Evolutionary conservation across 2,329 filamentous ascomycete species (phyloP).

Genomic region (Stachybotrys echinatus): DNA sequence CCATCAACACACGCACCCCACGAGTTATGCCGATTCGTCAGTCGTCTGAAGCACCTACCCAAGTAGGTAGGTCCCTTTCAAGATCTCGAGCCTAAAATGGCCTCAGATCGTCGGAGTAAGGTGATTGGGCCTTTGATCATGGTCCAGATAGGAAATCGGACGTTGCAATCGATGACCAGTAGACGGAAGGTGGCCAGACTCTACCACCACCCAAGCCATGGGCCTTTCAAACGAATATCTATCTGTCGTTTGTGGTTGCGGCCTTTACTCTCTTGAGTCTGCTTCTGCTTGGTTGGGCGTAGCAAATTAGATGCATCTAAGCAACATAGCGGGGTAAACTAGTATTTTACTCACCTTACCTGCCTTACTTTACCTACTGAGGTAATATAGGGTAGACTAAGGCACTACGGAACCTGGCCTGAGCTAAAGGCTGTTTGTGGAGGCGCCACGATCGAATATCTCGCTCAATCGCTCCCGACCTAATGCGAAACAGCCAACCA

Average conservation of each 20-base stretch:
- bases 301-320: conserved; percentile 6
- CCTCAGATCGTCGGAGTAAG: not conserved
- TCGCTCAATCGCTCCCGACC: not conserved
- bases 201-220: too few species aligned
- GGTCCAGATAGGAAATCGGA: not conserved
- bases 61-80: not conserved
- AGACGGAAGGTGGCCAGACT: not conserved
- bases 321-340: conserved; percentile 1
- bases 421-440: too few species aligned
- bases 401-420: too few species aligned
- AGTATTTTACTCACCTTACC: too few species aligned
- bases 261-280: too few species aligned
- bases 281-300: too few species aligned
- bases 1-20: not conserved
- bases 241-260: too few species aligned
- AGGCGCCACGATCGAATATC: not conserved
- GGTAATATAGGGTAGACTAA: too few species aligned
- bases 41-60: not conserved
- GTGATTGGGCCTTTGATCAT: not conserved
- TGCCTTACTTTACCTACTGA: too few species aligned
- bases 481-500: not conserved
- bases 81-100: not conserved
- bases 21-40: not conserved
- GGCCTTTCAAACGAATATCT: too few species aligned
- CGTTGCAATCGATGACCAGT: not conserved